These are phyloP conservation scores for Ettlia oleoabundans DNA, from an alignment of 139 green algal genomes.

Conservation along the genomic window DNA sequence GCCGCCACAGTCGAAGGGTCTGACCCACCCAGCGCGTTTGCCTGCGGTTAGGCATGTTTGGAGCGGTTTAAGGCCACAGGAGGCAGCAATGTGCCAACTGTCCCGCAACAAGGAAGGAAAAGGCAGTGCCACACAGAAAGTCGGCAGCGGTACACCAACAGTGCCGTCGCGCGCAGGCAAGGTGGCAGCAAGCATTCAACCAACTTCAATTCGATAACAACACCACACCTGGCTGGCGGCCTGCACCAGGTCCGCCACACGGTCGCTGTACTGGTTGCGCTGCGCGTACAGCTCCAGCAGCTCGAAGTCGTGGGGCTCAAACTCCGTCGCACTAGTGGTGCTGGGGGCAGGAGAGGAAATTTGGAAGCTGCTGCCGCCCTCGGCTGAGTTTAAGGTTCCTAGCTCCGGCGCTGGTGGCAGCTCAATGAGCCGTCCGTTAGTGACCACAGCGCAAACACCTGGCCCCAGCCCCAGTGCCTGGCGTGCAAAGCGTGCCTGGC, in stretches of 20 bases:
- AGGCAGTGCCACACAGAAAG: neutral
- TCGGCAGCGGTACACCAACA: neutral
- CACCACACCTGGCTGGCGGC: no score
- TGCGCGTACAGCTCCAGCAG: constrained; percentile 62
- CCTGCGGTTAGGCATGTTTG: constrained; percentile 4
- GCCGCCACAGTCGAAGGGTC: neutral
- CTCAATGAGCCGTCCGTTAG: constrained; percentile 68
- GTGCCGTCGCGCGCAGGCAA: no score
- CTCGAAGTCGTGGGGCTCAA: constrained; percentile 74
- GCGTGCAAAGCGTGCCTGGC: constrained; percentile 12
- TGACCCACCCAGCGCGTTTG: neutral
- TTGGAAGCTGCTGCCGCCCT: no score
- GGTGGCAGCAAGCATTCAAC: no score
- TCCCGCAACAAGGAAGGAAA: neutral
- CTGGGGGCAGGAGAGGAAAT: no score
- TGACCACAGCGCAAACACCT: constrained; percentile 63
- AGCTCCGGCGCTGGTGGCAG: neutral
- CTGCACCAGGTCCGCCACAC: neutral
- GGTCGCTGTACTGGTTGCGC: constrained; percentile 4
- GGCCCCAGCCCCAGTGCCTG: constrained; percentile 49
- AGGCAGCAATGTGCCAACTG: neutral
- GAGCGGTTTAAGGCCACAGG: neutral
- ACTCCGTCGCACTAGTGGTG: neutral
- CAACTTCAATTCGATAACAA: no score
- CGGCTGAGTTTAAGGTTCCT: no score